phyloP scores from a whole-genome alignment of 139 green algal genomes.

The Picochlorum sp. region DNA sequence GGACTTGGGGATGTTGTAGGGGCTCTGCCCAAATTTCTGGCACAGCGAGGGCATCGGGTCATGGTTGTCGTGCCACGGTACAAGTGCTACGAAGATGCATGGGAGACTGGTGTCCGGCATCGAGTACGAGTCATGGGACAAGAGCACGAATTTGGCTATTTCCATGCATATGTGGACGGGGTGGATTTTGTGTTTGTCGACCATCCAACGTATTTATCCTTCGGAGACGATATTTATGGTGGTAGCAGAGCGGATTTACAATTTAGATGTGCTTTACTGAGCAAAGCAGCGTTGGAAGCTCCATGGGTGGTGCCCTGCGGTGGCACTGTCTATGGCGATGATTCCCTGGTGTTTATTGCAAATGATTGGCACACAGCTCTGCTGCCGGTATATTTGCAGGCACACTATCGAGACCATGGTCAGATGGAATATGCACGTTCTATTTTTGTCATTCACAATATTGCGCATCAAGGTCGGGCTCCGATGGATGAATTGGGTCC shows the following conservation, averaged over 20 bases:
- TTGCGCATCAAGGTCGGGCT: conserved; percentile 85
- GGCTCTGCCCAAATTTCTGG: conserved; percentile 84
- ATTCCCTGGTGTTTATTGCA: conserved; percentile 81
- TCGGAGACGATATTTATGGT: conserved; percentile 66
- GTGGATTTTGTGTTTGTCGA: conserved; percentile 92
- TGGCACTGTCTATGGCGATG: conserved; percentile 70
- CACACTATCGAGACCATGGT: conserved; percentile 91
- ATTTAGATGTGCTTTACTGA: conserved; percentile 72
- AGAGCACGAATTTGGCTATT: conserved; percentile 73
- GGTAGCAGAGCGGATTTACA: conserved; percentile 56
- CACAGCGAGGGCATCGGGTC: conserved; percentile 69
- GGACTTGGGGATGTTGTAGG: conserved; percentile 94
- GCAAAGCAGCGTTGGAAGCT: conserved; percentile 74
- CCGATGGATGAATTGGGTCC: conserved; percentile 71
- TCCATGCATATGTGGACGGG: conserved; percentile 66
- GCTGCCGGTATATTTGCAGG: conserved; percentile 86
- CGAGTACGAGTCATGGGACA: conserved; percentile 49
- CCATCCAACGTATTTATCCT: conserved; percentile 63
- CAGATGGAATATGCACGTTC: conserved; percentile 83
- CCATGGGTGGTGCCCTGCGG: conserved; percentile 81
- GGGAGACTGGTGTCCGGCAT: conserved; percentile 63
- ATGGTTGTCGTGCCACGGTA: conserved; percentile 84
- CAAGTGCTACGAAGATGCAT: conserved; percentile 54
- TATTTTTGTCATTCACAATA: conserved; percentile 86
- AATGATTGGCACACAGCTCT: conserved; percentile 93